Base-by-base conservation (phyloP, 2,329 filamentous ascomycete species). In the Incumbomyces delicatus region DNA sequence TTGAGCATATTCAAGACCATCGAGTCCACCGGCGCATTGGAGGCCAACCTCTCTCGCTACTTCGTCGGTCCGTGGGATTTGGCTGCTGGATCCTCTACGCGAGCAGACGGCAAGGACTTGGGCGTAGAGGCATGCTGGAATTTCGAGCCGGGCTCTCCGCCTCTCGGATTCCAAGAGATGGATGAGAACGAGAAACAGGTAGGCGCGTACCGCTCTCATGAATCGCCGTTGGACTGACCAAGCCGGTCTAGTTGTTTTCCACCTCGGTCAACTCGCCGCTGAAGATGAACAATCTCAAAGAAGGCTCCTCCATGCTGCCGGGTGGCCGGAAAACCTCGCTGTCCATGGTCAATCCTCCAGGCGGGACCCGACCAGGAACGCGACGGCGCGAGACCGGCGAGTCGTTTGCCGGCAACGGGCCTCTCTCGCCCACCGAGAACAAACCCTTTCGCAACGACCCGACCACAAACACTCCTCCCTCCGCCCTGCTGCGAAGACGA, bases 121-220 rank as follows among this genome's bases (percentile, higher is more conserved):
- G 88, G 90, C 37, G 86, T 89, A n/a, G 87, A 92, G 52, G 78
- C 90, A 35, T 96, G 89, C 64, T 98, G 90, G 92, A 86, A 94
- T 60, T 68, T 76, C 49, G 75, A 76, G 50, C 87, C 85, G 18
- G 75, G 76, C 44, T 74, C 80, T 37, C 75, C 78, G 53, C 87
- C 89, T 6, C 71, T 95, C 53, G 80, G 80, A 27, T 64, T 95
- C 53, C 74, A 78, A 51, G 80, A 85, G 36, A 80, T 94, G 78
- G 76, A 72, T 29, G 77, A 81, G 39, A 77, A 80, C 44, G 80
- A 83, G 65, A 76, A 71, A 67, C 77, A 82, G 68, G 79, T 81
- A 59, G 52, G 65, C 64, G 35, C 51, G 48, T 44, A 40, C 45
- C 41, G 42, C 14, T 40, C 8, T 8, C 5, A 27, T 27, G 22